Percentiles rank a stretch among this genome's conserved stretches.
Conservation (phyloP, 1,284 basidiomycete species). For the Tranzscheliella williamsii region DNA sequence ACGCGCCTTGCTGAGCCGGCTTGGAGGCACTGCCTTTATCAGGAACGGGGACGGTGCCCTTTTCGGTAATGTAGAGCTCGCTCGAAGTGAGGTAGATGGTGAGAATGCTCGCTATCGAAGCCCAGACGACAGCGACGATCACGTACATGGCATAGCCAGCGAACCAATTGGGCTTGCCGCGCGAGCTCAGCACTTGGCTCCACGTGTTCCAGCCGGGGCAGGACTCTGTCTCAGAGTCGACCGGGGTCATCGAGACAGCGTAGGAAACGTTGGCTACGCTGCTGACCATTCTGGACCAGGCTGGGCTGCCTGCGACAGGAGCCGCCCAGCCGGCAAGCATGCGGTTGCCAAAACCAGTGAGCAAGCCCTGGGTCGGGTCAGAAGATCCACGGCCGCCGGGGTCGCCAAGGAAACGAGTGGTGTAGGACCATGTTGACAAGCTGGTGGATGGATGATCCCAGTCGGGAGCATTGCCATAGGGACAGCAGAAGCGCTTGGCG, state of each 20-base stretch:
- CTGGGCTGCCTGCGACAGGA: conserved; percentile 46
- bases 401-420: conserved; percentile 21
- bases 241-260: conserved; percentile 3
- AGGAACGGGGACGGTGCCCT: conserved; percentile 1
- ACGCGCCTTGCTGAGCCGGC: background rate
- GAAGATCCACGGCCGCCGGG: conserved; percentile 2
- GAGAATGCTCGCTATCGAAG: conserved; percentile 66
- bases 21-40: background rate
- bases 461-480: conserved; percentile 30
- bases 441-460: conserved; percentile 28
- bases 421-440: conserved; percentile 17
- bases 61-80: conserved; percentile 40
- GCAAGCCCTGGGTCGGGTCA: conserved; percentile 15
- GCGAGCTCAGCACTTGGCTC: conserved; percentile 59
- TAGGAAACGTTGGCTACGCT: conserved; percentile 7
- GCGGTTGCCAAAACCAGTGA: conserved; percentile 39
- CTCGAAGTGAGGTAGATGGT: conserved; percentile 81
- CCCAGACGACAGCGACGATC: conserved; percentile 55
- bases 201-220: conserved; percentile 78
- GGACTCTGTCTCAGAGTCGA: conserved; percentile 51
- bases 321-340: conserved; percentile 47
- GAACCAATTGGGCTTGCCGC: conserved; percentile 59
- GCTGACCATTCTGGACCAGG: conserved; percentile 42
- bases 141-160: conserved; percentile 76
- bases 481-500: conserved; percentile 81